Evolutionary conservation across 192 early-diverging fungal species (phyloP), one percentile per base, ranked within the genome.

Genomic region (Backusella circina): DNA sequence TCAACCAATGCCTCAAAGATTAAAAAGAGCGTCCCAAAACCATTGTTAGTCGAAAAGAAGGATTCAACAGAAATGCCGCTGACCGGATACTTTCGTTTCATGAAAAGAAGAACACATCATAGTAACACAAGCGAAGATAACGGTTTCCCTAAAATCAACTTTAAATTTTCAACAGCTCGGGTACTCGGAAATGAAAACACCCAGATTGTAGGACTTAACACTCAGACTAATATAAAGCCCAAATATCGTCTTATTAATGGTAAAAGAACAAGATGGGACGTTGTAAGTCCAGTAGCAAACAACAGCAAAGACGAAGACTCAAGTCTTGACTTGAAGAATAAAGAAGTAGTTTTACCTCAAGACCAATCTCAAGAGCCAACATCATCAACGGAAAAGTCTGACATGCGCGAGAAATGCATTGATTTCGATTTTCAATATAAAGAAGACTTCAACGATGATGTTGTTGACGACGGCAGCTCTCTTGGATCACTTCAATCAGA

Each of bases 181-280:
- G 12, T 35, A 9, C n/a, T 8, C 21, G 23, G 61, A 28, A 65
- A 23, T 30, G 32, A 37, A 33, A 36, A 21, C 39, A 31, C 18
- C 21, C 54, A 61, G 8, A 61, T 61, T 28, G 23, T 73, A 18
- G 69, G 39, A 16, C 71, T 36, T 1, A 50, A 23, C 50, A 51
- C 28, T 61, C 16, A 33, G 47, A 37, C 10, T 3, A 32, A 50
- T 57, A 2, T 7, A 36, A 35, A 65, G n/a, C 10, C 36, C 35
- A 35, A 67, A 35, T 69, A 69, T 41, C 65, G 70, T 7, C 35
- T 35, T 21, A 31, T 72, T 2, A 30, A 69, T 7, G 64, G 72
- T 1, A 78, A 36, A 78, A 16, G 65, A 47, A 78, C 76, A 8
- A 23, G 76, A 37, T 78, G 76, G 76, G 76, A 78, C 35, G 71